These are phyloP conservation scores for Athelia sp. DNA, from an alignment of 1,284 basidiomycete species.

Conservation along the genomic window DNA sequence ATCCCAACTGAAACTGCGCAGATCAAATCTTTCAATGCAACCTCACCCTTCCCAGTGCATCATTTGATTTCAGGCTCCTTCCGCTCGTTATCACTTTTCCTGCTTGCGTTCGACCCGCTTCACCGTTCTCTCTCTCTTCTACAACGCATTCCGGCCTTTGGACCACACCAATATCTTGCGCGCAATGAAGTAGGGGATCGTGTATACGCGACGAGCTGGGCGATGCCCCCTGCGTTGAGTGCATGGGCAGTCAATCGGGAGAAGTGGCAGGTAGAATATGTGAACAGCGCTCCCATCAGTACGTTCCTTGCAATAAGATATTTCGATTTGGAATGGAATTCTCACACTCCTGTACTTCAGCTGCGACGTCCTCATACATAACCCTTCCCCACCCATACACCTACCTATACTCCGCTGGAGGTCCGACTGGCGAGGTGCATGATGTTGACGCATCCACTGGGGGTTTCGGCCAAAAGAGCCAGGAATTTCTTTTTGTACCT, in stretches of 20 bases:
- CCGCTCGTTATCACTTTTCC: slow-evolving; percentile 40
- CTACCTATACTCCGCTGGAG: slow-evolving; percentile 41
- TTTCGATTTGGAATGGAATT: not conserved
- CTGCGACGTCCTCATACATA: slow-evolving; percentile 47
- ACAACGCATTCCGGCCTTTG: slow-evolving; percentile 34
- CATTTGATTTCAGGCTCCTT: slow-evolving; percentile 41
- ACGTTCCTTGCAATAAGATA: slow-evolving; percentile 10
- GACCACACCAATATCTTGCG: slow-evolving; percentile 44
- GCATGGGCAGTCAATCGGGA: slow-evolving; percentile 33
- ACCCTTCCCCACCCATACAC: slow-evolving; percentile 38
- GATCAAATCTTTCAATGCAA: not conserved
- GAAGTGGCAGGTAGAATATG: slow-evolving; percentile 26
- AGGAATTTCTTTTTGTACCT: slow-evolving; percentile 40
- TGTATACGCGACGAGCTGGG: slow-evolving; percentile 45
- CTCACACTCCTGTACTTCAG: slow-evolving; percentile 8
- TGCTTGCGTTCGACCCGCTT: slow-evolving; percentile 36
- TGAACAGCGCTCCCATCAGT: slow-evolving; percentile 42
- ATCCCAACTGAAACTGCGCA: not conserved
- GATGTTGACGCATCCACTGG: slow-evolving; percentile 25
- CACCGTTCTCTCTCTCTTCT: slow-evolving; percentile 33
- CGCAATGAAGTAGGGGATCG: slow-evolving; percentile 24
- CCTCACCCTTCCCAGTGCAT: not conserved
- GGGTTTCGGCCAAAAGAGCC: slow-evolving; percentile 34
- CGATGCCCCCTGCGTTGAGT: slow-evolving; percentile 34
- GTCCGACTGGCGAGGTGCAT: slow-evolving; percentile 43